Evolutionary conservation across 176 grass and related monocot genomes (phyloP), one percentile per base, ranked within the genome.

Genomic region (Triticum timopheevii): DNA sequence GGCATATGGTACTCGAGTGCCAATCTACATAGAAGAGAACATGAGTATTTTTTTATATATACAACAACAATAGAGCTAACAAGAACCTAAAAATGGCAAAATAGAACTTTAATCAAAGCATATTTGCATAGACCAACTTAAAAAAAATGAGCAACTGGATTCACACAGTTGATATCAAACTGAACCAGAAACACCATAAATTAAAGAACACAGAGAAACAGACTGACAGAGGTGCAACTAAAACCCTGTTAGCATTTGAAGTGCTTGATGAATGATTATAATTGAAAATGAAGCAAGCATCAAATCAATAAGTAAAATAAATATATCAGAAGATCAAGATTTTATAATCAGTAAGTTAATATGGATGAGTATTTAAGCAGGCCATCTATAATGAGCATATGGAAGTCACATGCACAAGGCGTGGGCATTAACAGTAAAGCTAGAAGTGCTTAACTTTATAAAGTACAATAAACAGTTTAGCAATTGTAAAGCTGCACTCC

Each of bases 251-350:
- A 52, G 50, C 50, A 54, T 54, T 52, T 52, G 16, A 54, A 54
- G 16, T 54, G 50, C 50, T 54, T 17, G 15, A 54, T 54, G 50
- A 19, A 54, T 17, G 6, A 19, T 54, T 54, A 54, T 54, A 76
- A 33, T 76, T 76, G 24, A 3, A 65, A 45, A 71, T 36, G 20
- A 70, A 83, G 34, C 20, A 11, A 65, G 25, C 4, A 80, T n/a
- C 16, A 50, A 6, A 54, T 54, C 50, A 54, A 52, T 19, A 54
- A 54, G 15, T 54, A 54, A 54, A 54, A 54, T 54, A 54, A 20
- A 15, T 49, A 33, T 72, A 35, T 64, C 39, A 84, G 61, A 85
- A 24, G 30, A 85, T 66, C 40, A 38, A 85, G 30, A 23, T 54
- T 56, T 74, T 47, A 49, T 2, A 75, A 54, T 17, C 16, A 76